These are phyloP conservation scores for Austroboletus olivaceoglutinosus DNA, from an alignment of 1,284 basidiomycete species.

Conservation along the genomic window DNA sequence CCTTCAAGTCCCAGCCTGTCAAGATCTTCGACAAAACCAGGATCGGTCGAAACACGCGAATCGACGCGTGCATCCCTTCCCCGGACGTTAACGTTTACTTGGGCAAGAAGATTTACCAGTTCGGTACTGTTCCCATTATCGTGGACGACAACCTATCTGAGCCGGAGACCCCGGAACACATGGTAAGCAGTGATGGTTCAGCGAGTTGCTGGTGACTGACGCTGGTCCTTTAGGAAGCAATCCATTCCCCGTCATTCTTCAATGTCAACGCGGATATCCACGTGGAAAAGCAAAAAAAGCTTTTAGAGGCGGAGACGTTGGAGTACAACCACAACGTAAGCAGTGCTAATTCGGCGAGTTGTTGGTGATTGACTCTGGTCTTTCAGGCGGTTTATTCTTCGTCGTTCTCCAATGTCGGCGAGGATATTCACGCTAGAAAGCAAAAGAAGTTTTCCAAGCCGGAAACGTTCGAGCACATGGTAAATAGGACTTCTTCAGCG, in stretches of 20 bases:
- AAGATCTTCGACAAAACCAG: conserved; percentile 5
- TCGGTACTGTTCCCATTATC: conserved; percentile 1
- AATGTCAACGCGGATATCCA: not conserved
- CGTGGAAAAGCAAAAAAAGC: too few species aligned
- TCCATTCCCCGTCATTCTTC: not conserved
- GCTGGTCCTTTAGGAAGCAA: not conserved
- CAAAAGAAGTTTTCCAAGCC: not conserved
- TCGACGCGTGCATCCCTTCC: not conserved
- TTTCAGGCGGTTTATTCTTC: too few species aligned
- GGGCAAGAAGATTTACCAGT: conserved; percentile 10
- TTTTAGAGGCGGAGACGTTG: too few species aligned
- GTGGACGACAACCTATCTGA: not conserved
- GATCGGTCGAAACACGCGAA: not conserved
- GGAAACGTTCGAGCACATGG: conserved; percentile 3
- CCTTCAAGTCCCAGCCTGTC: conserved; percentile 14
- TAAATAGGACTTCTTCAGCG: not conserved
- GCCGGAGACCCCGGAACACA: not conserved
- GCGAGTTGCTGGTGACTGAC: not conserved
- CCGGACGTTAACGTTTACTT: not conserved
- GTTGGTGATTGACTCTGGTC: too few species aligned
- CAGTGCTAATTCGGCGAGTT: too few species aligned
- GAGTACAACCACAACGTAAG: too few species aligned
- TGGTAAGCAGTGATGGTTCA: conserved; percentile 3
- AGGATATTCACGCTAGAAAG: too few species aligned
- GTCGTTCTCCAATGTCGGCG: too few species aligned